Conservation (phyloP, 2,329 filamentous ascomycete genomes). For the Aspergillus latus region DNA sequence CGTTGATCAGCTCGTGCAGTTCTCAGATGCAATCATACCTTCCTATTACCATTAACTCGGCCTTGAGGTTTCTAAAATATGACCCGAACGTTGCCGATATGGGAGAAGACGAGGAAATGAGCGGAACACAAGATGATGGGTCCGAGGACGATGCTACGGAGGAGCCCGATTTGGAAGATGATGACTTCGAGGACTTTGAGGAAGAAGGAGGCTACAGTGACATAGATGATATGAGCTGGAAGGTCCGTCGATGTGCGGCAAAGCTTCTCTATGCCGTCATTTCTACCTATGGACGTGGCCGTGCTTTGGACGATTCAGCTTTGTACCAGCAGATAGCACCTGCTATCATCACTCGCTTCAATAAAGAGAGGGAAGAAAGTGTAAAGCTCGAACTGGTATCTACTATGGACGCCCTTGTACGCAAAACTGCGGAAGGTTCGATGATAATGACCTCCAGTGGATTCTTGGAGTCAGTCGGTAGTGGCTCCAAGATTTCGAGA, state of each 20-base stretch:
- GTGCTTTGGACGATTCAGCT: conserved; percentile 76
- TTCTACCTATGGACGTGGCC: conserved; percentile 72
- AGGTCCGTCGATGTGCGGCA: conserved; percentile 89
- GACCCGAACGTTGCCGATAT: conserved; percentile 69
- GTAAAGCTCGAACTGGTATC: conserved; percentile 86
- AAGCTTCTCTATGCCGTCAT: conserved; percentile 87
- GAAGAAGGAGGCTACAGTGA: conserved; percentile 72
- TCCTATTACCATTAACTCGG: conserved; percentile 69
- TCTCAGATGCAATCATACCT: conserved; percentile 83
- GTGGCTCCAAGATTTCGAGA: conserved; percentile 51
- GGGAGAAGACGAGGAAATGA: conserved; percentile 63
- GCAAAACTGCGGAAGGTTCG: conserved; percentile 75
- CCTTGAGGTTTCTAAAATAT: conserved; percentile 84
- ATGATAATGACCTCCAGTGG: conserved; percentile 49
- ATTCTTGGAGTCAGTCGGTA: conserved; percentile 46
- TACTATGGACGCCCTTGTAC: conserved; percentile 78
- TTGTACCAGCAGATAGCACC: conserved; percentile 77
- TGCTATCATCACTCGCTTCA: conserved; percentile 76
- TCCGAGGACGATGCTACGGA: conserved; percentile 55
- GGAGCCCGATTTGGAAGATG: conserved; percentile 65
- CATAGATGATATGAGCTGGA: conserved; percentile 97
- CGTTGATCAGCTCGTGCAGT: conserved; percentile 78
- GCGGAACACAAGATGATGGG: conserved; percentile 55
- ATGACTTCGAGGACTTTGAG: conserved; percentile 78
- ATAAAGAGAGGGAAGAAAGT: conserved; percentile 89